Evolutionary conservation across 805 yeast species (phyloP).

Genomic region (Zygosaccharomyces siamensis): DNA sequence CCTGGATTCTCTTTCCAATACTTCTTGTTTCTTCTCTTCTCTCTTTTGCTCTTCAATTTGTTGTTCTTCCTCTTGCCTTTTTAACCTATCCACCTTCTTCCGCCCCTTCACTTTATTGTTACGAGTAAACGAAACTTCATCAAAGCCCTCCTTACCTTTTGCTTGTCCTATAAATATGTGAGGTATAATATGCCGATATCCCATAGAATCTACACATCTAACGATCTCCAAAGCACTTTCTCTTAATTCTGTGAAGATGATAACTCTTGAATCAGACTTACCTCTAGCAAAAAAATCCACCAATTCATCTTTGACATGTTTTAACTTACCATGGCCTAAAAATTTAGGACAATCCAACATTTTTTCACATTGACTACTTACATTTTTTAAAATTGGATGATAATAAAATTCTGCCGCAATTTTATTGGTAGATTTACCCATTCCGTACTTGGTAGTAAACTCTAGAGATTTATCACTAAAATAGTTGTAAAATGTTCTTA

Average conservation of each 20-base stretch:
- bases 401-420: conserved; percentile 58
- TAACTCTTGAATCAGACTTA: conserved; percentile 60
- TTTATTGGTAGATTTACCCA: conserved; percentile 61
- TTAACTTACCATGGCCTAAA: conserved; percentile 71
- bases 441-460: conserved; percentile 52
- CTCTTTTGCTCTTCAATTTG: conserved; percentile 32
- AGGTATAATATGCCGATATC: conserved; percentile 46
- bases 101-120: conserved; percentile 44
- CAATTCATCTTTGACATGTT: conserved; percentile 53
- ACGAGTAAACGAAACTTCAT: conserved; percentile 46
- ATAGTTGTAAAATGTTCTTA: conserved; percentile 67
- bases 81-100: conserved; percentile 36
- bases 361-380: conserved; percentile 44
- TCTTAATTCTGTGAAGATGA: conserved; percentile 82
- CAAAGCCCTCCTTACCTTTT: conserved; percentile 63
- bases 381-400: conserved; percentile 42
- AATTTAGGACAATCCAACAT: conserved; percentile 36
- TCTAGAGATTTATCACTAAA: conserved; percentile 55
- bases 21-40: conserved; percentile 31
- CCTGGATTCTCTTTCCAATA: conserved; percentile 35
- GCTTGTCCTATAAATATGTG: conserved; percentile 94
- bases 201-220: conserved; percentile 47
- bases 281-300: conserved; percentile 46
- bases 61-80: conserved; percentile 33
- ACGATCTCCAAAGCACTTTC: conserved; percentile 89